phyloP scores from a whole-genome alignment of 495 filamentous ascomycete genomes.

The Neurospora cerealis region DNA sequence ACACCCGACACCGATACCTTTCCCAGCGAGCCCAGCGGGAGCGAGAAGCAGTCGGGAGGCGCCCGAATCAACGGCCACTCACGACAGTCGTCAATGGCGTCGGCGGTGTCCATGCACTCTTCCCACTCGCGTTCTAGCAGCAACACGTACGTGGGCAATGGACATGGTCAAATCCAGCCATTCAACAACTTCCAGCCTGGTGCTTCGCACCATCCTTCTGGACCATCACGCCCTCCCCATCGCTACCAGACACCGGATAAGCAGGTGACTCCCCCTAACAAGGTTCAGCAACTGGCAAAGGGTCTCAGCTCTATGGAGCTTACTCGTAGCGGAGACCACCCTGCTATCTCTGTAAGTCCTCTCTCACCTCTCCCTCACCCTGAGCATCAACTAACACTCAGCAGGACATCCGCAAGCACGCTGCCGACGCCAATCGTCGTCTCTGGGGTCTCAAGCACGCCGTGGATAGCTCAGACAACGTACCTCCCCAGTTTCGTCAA shows the following conservation, averaged over 20 bases:
- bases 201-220: background rate
- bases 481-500: accelerated
- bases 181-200: background rate
- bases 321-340: background rate
- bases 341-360: background rate
- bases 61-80: background rate
- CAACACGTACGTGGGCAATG: background rate
- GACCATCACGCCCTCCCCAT: background rate
- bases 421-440: background rate
- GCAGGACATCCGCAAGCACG: background rate
- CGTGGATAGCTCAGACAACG: background rate
- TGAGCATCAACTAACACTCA: background rate
- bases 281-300: accelerated
- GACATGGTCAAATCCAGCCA: background rate
- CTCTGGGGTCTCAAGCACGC: background rate
- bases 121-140: background rate
- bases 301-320: background rate
- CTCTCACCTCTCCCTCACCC: background rate
- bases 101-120: background rate
- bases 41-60: background rate
- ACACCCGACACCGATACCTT: background rate
- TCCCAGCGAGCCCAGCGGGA: background rate
- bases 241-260: background rate
- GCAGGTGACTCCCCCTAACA: background rate
- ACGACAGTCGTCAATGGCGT: background rate